Conservation (phyloP, 2,329 filamentous ascomycete genomes). For the Alternaria viburni region DNA sequence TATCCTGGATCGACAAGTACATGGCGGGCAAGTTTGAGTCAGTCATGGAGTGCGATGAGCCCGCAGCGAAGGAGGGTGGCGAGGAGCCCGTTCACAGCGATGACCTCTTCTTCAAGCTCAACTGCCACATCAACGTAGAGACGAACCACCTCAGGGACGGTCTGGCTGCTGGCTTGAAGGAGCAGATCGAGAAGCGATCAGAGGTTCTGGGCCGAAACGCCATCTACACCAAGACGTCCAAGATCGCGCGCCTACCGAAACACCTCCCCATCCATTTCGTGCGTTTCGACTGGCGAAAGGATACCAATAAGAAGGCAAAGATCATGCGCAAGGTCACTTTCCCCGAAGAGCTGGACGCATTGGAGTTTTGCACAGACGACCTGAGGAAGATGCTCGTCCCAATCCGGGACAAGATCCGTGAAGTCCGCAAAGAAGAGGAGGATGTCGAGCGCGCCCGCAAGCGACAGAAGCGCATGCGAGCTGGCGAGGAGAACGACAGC, state of each 20-base stretch:
- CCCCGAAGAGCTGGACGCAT: conserved; percentile 86
- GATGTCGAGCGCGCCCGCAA: conserved; percentile 92
- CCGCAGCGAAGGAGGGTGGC: conserved; percentile 73
- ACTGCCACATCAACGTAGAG: conserved; percentile 88
- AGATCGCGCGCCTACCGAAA: conserved; percentile 87
- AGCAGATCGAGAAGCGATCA: conserved; percentile 91
- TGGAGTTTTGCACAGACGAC: conserved; percentile 95
- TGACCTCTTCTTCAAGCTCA: conserved; percentile 87
- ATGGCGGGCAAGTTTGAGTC: conserved; percentile 83
- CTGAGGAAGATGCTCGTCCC: conserved; percentile 83
- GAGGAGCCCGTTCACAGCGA: conserved; percentile 72
- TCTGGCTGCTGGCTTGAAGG: conserved; percentile 78
- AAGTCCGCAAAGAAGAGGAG: conserved; percentile 92
- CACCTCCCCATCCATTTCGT: conserved; percentile 98
- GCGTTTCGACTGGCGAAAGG: conserved; percentile 96
- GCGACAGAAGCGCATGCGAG: conserved; percentile 77
- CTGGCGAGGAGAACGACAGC: conserved; percentile 60
- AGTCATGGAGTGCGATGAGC: conserved; percentile 81
- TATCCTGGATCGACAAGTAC: conserved; percentile 88
- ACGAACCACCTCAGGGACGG: conserved; percentile 93
- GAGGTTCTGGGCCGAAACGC: conserved; percentile 78
- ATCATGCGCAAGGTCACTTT: conserved; percentile 99
- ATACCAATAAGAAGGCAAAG: conserved; percentile 97
- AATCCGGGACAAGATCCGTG: conserved; percentile 94
- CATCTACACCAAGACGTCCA: conserved; percentile 87